Evolutionary conservation across 192 early-diverging fungal genomes (phyloP), one percentile per base, ranked within the genome.

Genomic region (Entomortierella parvispora): DNA sequence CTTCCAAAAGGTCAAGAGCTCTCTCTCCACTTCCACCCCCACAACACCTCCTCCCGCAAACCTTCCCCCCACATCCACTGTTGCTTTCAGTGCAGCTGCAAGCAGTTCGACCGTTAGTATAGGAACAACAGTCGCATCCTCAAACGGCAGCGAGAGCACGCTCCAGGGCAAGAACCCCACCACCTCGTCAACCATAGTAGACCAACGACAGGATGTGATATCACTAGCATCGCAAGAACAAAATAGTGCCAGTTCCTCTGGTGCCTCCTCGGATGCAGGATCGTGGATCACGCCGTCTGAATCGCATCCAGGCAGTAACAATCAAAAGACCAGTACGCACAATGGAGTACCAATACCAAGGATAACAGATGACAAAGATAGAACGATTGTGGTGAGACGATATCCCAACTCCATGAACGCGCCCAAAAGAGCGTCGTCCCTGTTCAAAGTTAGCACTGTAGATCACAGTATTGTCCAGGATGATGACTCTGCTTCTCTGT

Each of bases 1-100:
- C 56, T 85, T 87, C 62, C 82, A 81, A 22, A 80, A 81, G 17
- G 84, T 89, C 50, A 87, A 78, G 28, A 83, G 63, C 59, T 81
- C 84, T 0, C 80, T 86, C 42, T 53, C 66, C 9, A 61, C 74
- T 12, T n/a, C 59, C 44, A 18, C 47, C 23, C 18, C 33, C 2
- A 17, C 51, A 4, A 10, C 72, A 1, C 28, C 70, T 48, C 25
- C 17, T 22, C 31, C 62, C 31, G 25, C 50, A 1, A n/a, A n/a
- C n/a, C n/a, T n/a, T n/a, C 23, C 55, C n/a, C 22, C 65, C 11
- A 25, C 18, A n/a, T 23, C 53, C 29, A 18, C 45, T 48, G 59
- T n/a, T n/a, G 37, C 37, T 9, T 12, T 10, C 20, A 10, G 28
- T 28, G 23, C 45, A 2, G 23, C 43, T 22, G 28, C 34, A 44